A percentile compares a stretch with the other conserved stretches of the same genome.
Evolutionary conservation across 257 asterid species (phyloP).

Genomic region (Knoxia roxburghii): DNA sequence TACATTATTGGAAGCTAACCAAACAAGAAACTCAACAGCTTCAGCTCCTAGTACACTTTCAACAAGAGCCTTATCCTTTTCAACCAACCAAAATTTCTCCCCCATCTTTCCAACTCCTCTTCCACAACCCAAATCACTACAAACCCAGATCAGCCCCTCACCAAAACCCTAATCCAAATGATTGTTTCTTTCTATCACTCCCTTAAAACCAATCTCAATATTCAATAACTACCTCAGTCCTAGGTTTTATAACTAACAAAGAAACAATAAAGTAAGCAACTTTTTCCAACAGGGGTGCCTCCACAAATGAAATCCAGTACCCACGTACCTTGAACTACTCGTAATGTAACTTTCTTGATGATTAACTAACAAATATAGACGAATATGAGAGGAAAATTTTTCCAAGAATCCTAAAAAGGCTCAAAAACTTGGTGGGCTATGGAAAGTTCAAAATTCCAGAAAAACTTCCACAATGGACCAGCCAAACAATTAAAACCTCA

Average conservation of each 20-base stretch:
- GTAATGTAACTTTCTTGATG: too few species aligned
- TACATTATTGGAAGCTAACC: slow-evolving; percentile 70
- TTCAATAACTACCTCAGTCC: neutral
- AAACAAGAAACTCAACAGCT: slow-evolving; percentile 62
- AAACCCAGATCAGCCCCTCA: neutral
- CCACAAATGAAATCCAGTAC: too few species aligned
- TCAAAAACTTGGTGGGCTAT: too few species aligned
- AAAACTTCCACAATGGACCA: too few species aligned
- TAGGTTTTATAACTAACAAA: neutral
- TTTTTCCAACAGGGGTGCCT: too few species aligned
- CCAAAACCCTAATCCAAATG: neutral
- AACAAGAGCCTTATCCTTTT: slow-evolving; percentile 48
- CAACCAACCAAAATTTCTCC: slow-evolving; percentile 52
- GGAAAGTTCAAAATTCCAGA: too few species aligned
- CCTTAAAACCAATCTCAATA: neutral
- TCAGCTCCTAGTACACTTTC: slow-evolving; percentile 71
- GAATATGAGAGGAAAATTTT: neutral
- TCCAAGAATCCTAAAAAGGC: too few species aligned
- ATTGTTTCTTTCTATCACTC: neutral
- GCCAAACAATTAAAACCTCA: too few species aligned
- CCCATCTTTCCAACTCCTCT: slow-evolving; percentile 42
- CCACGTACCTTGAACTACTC: too few species aligned
- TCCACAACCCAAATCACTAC: slow-evolving; percentile 2
- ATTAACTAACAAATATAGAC: too few species aligned
- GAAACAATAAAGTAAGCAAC: neutral